Percentiles rank a stretch among this genome's conserved stretches.
Conservation (phyloP, 2,329 filamentous ascomycete genomes). For the Pseudonectria foliicola region DNA sequence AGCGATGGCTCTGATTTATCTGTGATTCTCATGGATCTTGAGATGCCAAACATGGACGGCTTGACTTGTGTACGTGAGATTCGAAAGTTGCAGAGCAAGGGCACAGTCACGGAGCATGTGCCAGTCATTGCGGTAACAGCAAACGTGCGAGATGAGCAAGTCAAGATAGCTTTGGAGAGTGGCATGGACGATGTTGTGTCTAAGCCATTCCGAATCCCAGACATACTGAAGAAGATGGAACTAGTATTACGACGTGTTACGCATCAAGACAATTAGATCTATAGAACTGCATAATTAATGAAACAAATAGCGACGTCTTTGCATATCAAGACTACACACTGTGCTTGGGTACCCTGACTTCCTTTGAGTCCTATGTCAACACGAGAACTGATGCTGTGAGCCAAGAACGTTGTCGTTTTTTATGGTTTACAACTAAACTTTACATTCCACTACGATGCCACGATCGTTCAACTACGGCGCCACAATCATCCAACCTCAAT, state of each 20-base stretch:
- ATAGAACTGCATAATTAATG: no score
- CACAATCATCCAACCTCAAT: no score
- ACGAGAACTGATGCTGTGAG: no score
- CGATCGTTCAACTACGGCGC: no score
- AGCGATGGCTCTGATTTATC: constrained; percentile 24
- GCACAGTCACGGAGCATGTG: constrained; percentile 26
- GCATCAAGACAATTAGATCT: no score
- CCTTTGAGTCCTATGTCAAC: no score
- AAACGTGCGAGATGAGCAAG: constrained; percentile 42
- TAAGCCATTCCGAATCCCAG: constrained; percentile 49
- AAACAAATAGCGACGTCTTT: no score
- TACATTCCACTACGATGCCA: no score
- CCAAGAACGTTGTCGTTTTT: no score
- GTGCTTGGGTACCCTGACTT: no score
- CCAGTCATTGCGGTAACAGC: constrained; percentile 42
- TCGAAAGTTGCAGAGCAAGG: constrained; percentile 29
- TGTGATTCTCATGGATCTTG: constrained; percentile 39
- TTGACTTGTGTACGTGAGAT: constrained; percentile 35
- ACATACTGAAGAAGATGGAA: constrained; percentile 49
- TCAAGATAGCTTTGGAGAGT: constrained; percentile 26
- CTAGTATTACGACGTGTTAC: constrained; percentile 1
- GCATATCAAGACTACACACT: no score
- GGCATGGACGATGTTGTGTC: constrained; percentile 47
- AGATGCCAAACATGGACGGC: constrained; percentile 44
- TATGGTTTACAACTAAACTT: no score